Base-by-base conservation (phyloP, 2,329 filamentous ascomycete species). In the Exophiala oligosperma region DNA sequence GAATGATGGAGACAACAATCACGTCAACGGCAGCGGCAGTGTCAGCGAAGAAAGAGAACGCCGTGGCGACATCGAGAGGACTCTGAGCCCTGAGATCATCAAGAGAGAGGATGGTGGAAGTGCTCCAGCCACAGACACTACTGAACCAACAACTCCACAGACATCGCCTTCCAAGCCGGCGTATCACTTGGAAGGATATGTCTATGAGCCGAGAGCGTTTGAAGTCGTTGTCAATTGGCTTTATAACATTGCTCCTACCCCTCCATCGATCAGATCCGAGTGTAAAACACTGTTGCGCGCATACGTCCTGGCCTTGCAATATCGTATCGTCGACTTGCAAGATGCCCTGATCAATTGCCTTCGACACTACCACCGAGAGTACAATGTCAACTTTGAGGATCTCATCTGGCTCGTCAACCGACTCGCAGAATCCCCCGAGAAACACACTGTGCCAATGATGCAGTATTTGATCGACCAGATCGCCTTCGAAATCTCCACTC, bases 391-490 rank as follows among this genome's bases (percentile, higher is more conserved):
- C 8, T 62, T 68, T 26, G 61, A 62, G 14, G 56, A 66, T n/a
- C 49, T 67, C 4, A 49, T 56, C 4, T 66, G 60, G 52, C 38
- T 67, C 3, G 56, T 61, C 28, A 56, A 61, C 11, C 59, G 63
- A 4, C 46, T 64, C 12, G 52, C 51, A 3, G 60, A 63, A 8
- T 17, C 17, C 14, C 49, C 54, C 9, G 44, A 52, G 1, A 29
- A 44, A 3, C 32, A 61, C n/a, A 40, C 26, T 0, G 51, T 60
- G 4, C 52, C 60, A 2, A 41, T 67, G 50, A 43, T 61, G 8
- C 43, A 32, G 11, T 68, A 67, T 43, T 41, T 68, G 9, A 46
- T 66, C 43, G 61, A 64, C 7, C 66, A 68, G 35, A 54, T 58
- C 35, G 60, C 61, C 1, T 66, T 52, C 47, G 66, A 68, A 17